Conservation (phyloP, 2,329 filamentous ascomycete species). For the Scopulariopsis brevicaulis region DNA sequence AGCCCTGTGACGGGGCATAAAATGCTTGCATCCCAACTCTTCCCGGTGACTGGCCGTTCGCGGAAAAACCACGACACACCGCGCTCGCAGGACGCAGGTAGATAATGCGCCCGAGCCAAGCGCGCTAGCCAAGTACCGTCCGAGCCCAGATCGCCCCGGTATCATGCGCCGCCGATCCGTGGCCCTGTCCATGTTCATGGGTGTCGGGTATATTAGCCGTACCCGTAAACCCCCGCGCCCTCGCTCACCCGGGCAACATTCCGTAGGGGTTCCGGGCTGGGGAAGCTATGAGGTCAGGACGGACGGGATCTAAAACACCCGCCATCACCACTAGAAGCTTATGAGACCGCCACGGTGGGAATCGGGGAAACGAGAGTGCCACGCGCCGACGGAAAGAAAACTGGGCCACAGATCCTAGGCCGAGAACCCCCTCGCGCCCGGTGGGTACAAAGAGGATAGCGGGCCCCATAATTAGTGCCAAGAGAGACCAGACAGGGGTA, state of each 20-base stretch:
- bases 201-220: not conserved
- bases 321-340: not conserved
- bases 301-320: not conserved
- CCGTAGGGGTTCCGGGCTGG: not conserved
- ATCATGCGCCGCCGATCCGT: not conserved
- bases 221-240: not conserved
- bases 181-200: not conserved
- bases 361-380: not conserved
- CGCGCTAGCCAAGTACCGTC: not conserved
- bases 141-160: not conserved
- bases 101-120: not conserved
- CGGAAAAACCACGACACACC: too few species aligned
- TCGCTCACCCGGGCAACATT: not conserved
- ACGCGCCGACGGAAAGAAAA: not conserved
- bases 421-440: not conserved
- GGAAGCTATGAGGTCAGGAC: not conserved
- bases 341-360: not conserved
- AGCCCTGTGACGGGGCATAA: not conserved
- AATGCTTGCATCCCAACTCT: not conserved
- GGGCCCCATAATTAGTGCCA: not conserved
- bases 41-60: not conserved
- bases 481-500: not conserved
- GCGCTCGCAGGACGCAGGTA: not conserved
- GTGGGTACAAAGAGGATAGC: not conserved
- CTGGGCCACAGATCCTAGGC: not conserved